These are phyloP conservation scores for Penicillium sp. DNA, from an alignment of 2,329 filamentous ascomycete genomes.

Conservation along the genomic window DNA sequence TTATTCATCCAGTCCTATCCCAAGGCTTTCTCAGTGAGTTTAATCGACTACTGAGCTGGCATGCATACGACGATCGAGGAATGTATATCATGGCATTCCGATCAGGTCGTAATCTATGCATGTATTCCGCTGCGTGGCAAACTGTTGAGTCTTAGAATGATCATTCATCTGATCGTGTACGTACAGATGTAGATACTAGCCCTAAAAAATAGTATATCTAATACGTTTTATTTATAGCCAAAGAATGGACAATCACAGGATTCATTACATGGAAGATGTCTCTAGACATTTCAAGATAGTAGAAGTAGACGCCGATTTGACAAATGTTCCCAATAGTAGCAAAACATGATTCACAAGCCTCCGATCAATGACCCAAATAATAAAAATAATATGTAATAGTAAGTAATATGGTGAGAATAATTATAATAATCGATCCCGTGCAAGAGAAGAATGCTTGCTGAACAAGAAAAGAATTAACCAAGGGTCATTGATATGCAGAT, in stretches of 20 bases:
- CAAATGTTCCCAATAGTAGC: neutral
- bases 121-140: too few relatives aligned
- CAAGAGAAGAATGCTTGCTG: neutral
- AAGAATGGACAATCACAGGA: too few relatives aligned
- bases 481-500: conserved; percentile 13
- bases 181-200: too few relatives aligned
- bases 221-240: too few relatives aligned
- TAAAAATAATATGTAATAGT: too few relatives aligned
- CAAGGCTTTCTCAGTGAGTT: neutral
- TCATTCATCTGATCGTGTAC: too few relatives aligned
- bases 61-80: neutral
- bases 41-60: neutral
- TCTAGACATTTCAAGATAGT: too few relatives aligned
- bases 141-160: too few relatives aligned
- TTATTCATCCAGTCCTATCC: too few relatives aligned
- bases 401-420: neutral
- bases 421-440: neutral
- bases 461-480: neutral
- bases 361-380: neutral
- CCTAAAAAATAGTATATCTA: too few relatives aligned
- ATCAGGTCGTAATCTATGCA: too few relatives aligned
- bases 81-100: neutral
- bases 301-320: neutral
- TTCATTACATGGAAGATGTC: too few relatives aligned
- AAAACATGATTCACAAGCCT: neutral